phyloP scores from a whole-genome alignment of 225 moss, liverwort and hornwort species.

The Rhytidiadelphus loreus region DNA sequence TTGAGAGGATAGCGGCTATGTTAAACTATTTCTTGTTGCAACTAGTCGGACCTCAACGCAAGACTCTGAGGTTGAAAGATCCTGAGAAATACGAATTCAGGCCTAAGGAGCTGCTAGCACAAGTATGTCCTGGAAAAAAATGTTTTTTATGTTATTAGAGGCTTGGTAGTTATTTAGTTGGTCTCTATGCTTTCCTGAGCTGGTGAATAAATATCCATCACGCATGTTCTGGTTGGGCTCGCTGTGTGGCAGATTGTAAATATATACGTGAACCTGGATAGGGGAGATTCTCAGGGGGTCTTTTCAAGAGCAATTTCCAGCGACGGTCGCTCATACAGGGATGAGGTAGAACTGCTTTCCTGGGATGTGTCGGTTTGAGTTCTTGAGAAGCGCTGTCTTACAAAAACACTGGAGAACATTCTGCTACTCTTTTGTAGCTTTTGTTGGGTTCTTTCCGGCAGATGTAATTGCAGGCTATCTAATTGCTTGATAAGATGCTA shows the following conservation, averaged over 20 bases:
- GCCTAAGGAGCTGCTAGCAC: slow-evolving; percentile 78
- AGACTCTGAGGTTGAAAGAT: slow-evolving; percentile 62
- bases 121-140: slow-evolving; percentile 34
- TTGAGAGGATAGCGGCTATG: slow-evolving; percentile 97
- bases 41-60: slow-evolving; percentile 77
- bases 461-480: not conserved
- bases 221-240: not conserved
- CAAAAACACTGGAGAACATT: not conserved
- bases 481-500: not conserved
- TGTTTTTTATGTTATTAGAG: not conserved
- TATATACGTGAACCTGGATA: slow-evolving; percentile 77
- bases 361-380: not conserved
- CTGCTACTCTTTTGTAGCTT: not conserved
- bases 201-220: not conserved
- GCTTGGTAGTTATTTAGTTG: not conserved
- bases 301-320: slow-evolving; percentile 86
- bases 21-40: slow-evolving; percentile 93
- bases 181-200: not conserved
- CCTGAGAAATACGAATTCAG: slow-evolving; percentile 98
- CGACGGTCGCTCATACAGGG: slow-evolving; percentile 81
- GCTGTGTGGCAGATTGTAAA: slow-evolving; percentile 60
- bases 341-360: slow-evolving; percentile 49
- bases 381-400: not conserved
- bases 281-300: slow-evolving; percentile 60
- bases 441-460: not conserved